Percentiles rank a stretch among this genome's conserved stretches.
Conservation (phyloP, 805 yeast species). For the Wickerhamiella occidentalis region DNA sequence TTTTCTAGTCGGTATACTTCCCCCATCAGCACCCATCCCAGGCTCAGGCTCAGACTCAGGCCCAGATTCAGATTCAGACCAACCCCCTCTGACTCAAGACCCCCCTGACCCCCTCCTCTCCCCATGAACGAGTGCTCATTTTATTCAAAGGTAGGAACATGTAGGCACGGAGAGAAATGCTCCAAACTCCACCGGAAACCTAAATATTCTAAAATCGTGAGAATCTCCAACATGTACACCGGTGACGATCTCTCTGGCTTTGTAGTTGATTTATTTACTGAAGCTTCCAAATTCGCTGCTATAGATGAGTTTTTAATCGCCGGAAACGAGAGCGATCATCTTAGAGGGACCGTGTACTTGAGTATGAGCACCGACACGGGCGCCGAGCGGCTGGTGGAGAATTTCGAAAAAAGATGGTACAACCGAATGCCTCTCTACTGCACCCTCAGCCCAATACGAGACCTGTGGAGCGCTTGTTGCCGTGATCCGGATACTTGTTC, state of each 20-base stretch:
- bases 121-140: constrained; percentile 33
- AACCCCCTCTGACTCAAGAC: neutral
- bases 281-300: constrained; percentile 39
- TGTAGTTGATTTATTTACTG: constrained; percentile 60
- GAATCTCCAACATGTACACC: constrained; percentile 52
- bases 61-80: too few species aligned
- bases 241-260: constrained; percentile 33
- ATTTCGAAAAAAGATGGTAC: constrained; percentile 72
- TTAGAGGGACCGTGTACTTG: constrained; percentile 77
- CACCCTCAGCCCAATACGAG: constrained; percentile 64
- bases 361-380: constrained; percentile 42
- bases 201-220: constrained; percentile 46
- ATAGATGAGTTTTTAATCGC: constrained; percentile 59
- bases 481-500: constrained; percentile 55
- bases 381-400: constrained; percentile 49
- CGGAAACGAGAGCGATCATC: constrained; percentile 70
- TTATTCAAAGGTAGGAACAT: constrained; percentile 75
- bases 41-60: too few species aligned
- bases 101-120: neutral
- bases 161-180: constrained; percentile 84
- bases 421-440: constrained; percentile 65
- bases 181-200: constrained; percentile 59
- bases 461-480: constrained; percentile 62
- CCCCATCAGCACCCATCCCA: constrained; percentile 47
- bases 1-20: constrained; percentile 29